Evolutionary conservation across 305 asterid species (phyloP), one percentile per base, ranked within the genome.

Genomic region (Fraxinus platypoda): DNA sequence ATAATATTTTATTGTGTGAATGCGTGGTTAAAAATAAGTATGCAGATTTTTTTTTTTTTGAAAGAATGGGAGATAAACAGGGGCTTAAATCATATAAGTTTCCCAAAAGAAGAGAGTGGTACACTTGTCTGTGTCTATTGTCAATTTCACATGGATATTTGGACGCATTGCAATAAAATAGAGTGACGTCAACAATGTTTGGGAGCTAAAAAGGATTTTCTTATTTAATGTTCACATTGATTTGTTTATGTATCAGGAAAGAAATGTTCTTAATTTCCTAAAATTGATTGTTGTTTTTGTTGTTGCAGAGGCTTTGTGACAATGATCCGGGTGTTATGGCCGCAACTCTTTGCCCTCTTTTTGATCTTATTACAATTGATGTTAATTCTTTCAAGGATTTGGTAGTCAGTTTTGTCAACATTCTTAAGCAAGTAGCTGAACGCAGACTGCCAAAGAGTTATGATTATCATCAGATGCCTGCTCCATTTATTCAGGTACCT

Each of bases 311-410:
- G 87, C 97, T 96, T 74, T 92, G 93, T 70, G 99, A 96, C 78
- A 94, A 92, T 87, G 99, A 96, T 89, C 98, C 98, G 76, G 99
- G 98, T 84, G 99, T 96, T 78, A 94, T 96, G 99, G 97, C 98
- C 49, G 98, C 98, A 31, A 85, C 98, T 23, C 97, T 96, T 82
- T 96, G 95, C 91, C 98, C 99, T 30, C 97, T 97, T 73, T 93
- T 81, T 86, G 98, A 97, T 92, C 97, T 97, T 57, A 93, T 97
- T 77, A 70, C 85, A 46, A 76, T 54, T 83, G 99, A 94, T 89
- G 92, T 88, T 78, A 94, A 89, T 83, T 76, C 93, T 73, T 94
- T 91, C 83, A 97, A 93, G 86, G 99, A 97, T 85, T 88, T 93
- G 90, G 97, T 92, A 76, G 87, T 91, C 64, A 93, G 97, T 89